phyloP scores from a whole-genome alignment of 1,139 yeast genomes.

The Pichia kudriavzevii region DNA sequence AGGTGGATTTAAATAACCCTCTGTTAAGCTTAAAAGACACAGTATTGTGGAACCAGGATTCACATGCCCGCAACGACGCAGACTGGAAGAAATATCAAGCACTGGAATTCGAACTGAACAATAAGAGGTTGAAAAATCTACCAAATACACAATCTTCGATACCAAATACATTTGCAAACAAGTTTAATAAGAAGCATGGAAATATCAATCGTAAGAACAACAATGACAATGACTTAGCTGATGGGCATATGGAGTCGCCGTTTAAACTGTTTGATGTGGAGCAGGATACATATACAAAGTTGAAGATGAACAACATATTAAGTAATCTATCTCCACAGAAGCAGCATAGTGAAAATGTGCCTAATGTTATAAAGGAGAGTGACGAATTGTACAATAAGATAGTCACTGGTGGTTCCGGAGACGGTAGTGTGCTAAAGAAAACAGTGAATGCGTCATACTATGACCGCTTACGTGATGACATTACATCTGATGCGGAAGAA shows the following conservation, averaged over 20 bases:
- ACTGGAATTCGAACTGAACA: conserved; percentile 17
- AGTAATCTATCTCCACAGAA: conserved; percentile 10
- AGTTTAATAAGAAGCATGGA: conserved; percentile 17
- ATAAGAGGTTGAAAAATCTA: conserved; percentile 16
- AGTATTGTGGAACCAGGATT: conserved; percentile 17
- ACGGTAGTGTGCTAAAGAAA: conserved; percentile 4
- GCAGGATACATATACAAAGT: conserved; percentile 26
- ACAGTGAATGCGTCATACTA: neutral
- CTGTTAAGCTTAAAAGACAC: conserved; percentile 18
- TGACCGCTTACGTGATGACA: conserved; percentile 10
- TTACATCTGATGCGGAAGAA: conserved; percentile 25
- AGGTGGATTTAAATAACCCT: too few species aligned
- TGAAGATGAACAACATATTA: conserved; percentile 22
- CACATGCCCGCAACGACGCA: conserved; percentile 20
- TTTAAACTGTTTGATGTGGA: conserved; percentile 23
- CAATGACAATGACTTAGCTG: too few species aligned
- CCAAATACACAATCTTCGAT: conserved; percentile 17
- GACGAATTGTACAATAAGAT: conserved; percentile 11
- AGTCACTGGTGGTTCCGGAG: conserved; percentile 9
- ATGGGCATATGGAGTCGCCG: conserved; percentile 23
- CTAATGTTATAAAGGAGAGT: conserved; percentile 9
- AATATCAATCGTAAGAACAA: too few species aligned
- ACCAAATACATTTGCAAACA: conserved; percentile 26
- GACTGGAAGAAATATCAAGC: conserved; percentile 25
- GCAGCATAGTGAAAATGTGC: neutral